Percentiles rank a stretch among this genome's conserved stretches.
These are phyloP conservation scores for Trichomonascaceae sp. DNA, from an alignment of 1,139 yeast species.

Conservation along the genomic window DNA sequence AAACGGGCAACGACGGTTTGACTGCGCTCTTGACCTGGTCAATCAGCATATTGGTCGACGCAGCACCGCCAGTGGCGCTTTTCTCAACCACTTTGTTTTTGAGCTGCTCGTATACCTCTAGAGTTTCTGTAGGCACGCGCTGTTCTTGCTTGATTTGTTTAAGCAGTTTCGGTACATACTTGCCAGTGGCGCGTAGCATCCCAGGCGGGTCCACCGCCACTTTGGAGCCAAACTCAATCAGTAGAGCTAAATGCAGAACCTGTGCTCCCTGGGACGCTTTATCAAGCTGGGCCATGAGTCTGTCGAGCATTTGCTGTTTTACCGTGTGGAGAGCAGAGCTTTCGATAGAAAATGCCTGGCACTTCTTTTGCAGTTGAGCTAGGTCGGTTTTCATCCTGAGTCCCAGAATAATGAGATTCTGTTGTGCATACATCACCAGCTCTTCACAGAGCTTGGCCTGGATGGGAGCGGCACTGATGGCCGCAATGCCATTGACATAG, in stretches of 20 bases:
- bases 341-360: not conserved
- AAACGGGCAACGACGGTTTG: too few relatives aligned
- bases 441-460: conserved; percentile 7
- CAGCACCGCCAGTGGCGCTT: not conserved
- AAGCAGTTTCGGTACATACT: conserved; percentile 18
- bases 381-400: not conserved
- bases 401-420: conserved; percentile 2
- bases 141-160: not conserved
- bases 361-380: conserved; percentile 1
- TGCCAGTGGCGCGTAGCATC: conserved; percentile 20
- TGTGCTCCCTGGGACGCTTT: conserved; percentile 16
- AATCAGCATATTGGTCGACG: too few relatives aligned
- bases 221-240: conserved; percentile 13
- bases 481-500: conserved; percentile 9
- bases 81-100: conserved; percentile 1
- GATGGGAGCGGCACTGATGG: conserved; percentile 9
- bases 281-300: conserved; percentile 10
- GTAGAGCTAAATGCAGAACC: conserved; percentile 18
- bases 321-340: conserved; percentile 3
- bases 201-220: conserved; percentile 8
- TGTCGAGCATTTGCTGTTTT: conserved; percentile 6
- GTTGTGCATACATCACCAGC: conserved; percentile 7
- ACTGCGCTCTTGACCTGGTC: too few relatives aligned
- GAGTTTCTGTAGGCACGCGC: too few relatives aligned
- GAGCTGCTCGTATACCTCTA: not conserved